Conservation (phyloP, 2,329 filamentous ascomycete species). For the Plenodomus tracheiphilus region DNA sequence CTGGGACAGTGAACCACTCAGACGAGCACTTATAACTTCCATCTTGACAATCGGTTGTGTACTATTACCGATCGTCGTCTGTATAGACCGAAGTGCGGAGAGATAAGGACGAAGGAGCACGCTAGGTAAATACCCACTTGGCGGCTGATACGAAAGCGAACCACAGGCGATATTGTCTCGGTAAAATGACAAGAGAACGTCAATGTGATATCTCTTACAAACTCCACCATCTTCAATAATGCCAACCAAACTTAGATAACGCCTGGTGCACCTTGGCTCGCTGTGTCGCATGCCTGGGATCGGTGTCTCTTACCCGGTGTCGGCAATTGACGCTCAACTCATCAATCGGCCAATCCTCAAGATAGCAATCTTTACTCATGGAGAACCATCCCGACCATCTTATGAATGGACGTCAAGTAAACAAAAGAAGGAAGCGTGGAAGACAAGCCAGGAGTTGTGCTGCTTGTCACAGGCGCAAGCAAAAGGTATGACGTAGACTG, state of each 20-base stretch:
- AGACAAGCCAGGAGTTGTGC: constrained; percentile 17
- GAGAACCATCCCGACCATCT: not conserved
- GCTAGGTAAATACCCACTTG: not conserved
- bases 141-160: too few species aligned
- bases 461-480: constrained; percentile 20
- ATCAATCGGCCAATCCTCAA: constrained; percentile 3
- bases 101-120: constrained; percentile 1
- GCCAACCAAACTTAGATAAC: too few species aligned
- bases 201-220: too few species aligned
- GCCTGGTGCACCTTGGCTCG: too few species aligned
- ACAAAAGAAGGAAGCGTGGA: constrained; percentile 19
- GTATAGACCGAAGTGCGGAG: constrained; percentile 1
- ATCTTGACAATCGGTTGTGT: too few species aligned
- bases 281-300: too few species aligned
- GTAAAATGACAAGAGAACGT: too few species aligned
- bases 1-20: not conserved
- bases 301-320: not conserved
- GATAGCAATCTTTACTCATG: too few species aligned
- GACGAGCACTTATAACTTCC: not conserved
- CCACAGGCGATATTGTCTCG: too few species aligned
- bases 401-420: not conserved
- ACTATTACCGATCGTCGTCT: constrained; percentile 7
- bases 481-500: constrained; percentile 14
- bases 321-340: not conserved
- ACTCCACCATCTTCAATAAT: too few species aligned